Evolutionary conservation across 495 filamentous ascomycete species (phyloP).

Genomic region (Aspergillus sclerotiicarbonarius): DNA sequence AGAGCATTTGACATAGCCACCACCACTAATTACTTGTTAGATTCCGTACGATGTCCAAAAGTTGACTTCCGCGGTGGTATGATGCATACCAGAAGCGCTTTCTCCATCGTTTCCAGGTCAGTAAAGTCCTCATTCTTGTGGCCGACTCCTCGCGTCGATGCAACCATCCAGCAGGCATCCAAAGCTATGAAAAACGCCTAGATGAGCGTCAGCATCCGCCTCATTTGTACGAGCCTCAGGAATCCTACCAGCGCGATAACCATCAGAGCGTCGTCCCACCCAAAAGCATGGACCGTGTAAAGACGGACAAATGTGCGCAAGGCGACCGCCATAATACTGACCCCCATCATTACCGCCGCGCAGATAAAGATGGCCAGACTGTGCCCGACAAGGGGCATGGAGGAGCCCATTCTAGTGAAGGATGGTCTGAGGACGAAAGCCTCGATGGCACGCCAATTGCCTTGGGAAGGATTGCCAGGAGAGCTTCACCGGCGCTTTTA

Average conservation of each 20-base stretch:
- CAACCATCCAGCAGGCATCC: constrained; percentile 16
- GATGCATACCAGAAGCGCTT: constrained; percentile 16
- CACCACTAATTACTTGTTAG: constrained; percentile 14
- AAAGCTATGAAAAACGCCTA: constrained; percentile 17
- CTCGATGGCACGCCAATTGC: background rate
- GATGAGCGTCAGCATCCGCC: background rate
- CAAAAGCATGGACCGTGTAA: constrained; percentile 23
- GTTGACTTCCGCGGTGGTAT: background rate
- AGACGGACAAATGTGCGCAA: constrained; percentile 28
- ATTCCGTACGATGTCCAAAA: background rate
- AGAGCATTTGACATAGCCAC: constrained; percentile 32
- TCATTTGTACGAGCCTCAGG: background rate
- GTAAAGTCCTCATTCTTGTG: constrained; percentile 18
- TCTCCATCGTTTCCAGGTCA: constrained; percentile 8
- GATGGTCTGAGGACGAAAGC: background rate
- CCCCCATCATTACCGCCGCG: constrained; percentile 18
- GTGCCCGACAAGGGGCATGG: constrained; percentile 9
- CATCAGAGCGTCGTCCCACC: constrained; percentile 32
- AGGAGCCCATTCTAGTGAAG: background rate
- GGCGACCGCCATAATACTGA: constrained; percentile 19
- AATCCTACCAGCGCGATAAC: constrained; percentile 22
- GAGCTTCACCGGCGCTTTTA: background rate
- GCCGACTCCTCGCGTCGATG: constrained; percentile 15
- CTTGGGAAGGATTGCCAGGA: background rate
- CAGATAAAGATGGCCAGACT: constrained; percentile 22